Evolutionary conservation across 1,284 basidiomycete species (phyloP).

Genomic region (Fomitopsis betulina): DNA sequence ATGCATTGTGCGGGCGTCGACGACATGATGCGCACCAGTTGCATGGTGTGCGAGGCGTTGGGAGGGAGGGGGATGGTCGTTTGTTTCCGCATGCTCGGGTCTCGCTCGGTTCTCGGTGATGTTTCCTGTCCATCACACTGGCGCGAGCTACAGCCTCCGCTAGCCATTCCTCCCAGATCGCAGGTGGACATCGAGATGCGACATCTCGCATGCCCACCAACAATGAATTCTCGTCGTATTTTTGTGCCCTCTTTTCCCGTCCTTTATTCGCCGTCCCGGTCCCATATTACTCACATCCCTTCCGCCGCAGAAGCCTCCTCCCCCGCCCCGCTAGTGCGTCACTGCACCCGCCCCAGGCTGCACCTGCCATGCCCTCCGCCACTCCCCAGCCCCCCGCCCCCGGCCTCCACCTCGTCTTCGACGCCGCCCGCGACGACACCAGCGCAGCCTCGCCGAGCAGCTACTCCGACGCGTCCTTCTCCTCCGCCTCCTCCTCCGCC

Average conservation of each 20-base stretch:
- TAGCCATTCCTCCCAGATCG: not conserved
- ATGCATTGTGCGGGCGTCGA: not conserved
- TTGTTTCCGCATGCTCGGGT: not conserved
- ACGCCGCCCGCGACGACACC: not conserved
- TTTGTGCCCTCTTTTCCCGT: slow-evolving; percentile 2
- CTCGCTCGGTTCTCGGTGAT: not conserved
- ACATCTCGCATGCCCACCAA: slow-evolving; percentile 1
- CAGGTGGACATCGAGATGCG: not conserved
- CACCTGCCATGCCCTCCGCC: not conserved
- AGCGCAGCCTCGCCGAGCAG: slow-evolving; percentile 4
- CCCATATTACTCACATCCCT: not conserved
- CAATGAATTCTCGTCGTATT: not conserved
- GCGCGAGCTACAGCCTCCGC: not conserved
- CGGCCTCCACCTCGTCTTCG: slow-evolving; percentile 17
- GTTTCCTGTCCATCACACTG: slow-evolving; percentile 5
- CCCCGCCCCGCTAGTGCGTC: not conserved
- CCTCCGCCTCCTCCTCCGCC: not conserved
- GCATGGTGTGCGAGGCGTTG: too few relatives aligned
- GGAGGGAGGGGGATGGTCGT: not conserved
- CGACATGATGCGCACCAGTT: too few relatives aligned
- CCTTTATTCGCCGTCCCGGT: not conserved
- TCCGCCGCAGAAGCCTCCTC: not conserved
- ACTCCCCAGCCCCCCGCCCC: slow-evolving; percentile 1
- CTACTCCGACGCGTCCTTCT: slow-evolving; percentile 6
- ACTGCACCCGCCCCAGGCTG: not conserved